phyloP scores from a whole-genome alignment of 2,329 filamentous ascomycete genomes.

The Talaromyces sp. region DNA sequence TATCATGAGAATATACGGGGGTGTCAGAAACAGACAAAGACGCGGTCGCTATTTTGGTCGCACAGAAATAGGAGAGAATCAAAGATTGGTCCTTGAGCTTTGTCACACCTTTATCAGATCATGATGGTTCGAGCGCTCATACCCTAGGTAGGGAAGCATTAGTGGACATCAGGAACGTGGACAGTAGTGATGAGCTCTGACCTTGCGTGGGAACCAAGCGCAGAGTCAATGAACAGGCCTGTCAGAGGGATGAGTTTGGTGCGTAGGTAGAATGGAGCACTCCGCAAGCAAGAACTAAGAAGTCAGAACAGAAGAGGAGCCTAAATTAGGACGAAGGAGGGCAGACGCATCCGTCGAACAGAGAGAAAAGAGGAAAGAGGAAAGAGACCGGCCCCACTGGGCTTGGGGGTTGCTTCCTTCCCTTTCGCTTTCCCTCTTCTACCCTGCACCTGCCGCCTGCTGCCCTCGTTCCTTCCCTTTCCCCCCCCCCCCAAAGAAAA shows the following conservation, averaged over 20 bases:
- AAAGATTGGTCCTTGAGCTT: background rate
- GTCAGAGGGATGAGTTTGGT: background rate
- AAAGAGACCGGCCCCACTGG: conserved; percentile 6
- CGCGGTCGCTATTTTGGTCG: background rate
- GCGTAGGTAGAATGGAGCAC: background rate
- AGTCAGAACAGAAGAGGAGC: background rate
- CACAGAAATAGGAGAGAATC: background rate
- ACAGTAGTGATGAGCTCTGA: background rate
- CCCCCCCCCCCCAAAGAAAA: conserved; percentile 8
- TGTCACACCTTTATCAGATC: background rate
- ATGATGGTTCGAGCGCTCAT: too few species aligned
- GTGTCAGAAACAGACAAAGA: background rate
- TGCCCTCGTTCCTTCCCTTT: conserved; percentile 5
- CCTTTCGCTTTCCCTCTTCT: conserved; percentile 4
- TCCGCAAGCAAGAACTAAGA: too few species aligned
- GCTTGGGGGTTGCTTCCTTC: conserved; percentile 9
- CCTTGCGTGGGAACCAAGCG: background rate
- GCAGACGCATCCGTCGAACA: background rate
- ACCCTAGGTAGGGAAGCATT: too few species aligned
- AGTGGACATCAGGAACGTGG: background rate
- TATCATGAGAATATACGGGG: too few species aligned
- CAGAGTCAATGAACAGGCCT: background rate
- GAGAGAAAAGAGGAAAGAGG: background rate
- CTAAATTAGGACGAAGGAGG: background rate
- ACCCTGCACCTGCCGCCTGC: background rate